Evolutionary conservation across 805 yeast species (phyloP).

Genomic region (Candida rishiriensis): DNA sequence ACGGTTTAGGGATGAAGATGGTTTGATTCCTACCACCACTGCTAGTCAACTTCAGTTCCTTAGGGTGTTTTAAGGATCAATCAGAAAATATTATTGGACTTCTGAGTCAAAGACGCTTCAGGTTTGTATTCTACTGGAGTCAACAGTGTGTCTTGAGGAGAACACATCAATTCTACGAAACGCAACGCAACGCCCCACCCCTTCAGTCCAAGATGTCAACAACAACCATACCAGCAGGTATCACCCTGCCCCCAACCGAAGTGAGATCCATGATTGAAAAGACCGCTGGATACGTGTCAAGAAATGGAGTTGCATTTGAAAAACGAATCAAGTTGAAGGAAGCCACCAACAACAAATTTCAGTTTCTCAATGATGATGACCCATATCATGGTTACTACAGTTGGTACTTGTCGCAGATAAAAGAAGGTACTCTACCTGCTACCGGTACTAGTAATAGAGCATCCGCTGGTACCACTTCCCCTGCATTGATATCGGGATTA

Average conservation of each 20-base stretch:
- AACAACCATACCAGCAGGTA: conserved; percentile 29
- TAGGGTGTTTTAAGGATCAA: no score
- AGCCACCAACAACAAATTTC: conserved; percentile 47
- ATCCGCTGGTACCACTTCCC: no score
- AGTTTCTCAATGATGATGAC: conserved; percentile 54
- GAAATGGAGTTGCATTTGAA: conserved; percentile 69
- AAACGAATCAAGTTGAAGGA: conserved; percentile 46
- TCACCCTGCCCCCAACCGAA: conserved; percentile 53
- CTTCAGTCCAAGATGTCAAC: neutral
- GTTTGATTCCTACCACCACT: no score
- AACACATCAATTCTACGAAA: no score
- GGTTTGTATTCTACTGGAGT: no score
- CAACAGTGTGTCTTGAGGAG: no score
- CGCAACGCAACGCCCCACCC: no score
- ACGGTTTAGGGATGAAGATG: no score
- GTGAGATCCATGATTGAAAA: conserved; percentile 54
- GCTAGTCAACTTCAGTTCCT: no score
- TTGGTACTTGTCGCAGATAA: conserved; percentile 37
- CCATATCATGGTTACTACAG: conserved; percentile 56
- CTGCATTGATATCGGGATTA: no score
- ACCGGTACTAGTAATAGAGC: neutral
- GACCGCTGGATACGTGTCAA: conserved; percentile 63
- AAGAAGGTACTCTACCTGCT: conserved; percentile 17
- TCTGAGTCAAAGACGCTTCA: no score
- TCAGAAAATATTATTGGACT: no score